These are phyloP conservation scores for Mycosphaerella sp. DNA, from an alignment of 2,329 filamentous ascomycete genomes.

Conservation along the genomic window DNA sequence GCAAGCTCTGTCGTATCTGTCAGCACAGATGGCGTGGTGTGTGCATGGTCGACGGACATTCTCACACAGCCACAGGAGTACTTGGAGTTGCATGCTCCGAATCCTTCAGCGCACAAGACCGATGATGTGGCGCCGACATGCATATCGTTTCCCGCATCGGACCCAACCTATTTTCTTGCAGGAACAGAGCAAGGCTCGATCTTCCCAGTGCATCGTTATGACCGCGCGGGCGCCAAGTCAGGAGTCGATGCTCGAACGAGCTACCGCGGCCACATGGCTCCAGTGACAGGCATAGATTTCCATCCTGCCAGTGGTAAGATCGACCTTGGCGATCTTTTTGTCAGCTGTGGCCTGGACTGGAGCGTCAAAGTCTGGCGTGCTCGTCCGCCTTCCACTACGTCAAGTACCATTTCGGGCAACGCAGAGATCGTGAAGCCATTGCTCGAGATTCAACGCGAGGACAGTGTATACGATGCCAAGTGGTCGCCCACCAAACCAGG, in stretches of 20 bases:
- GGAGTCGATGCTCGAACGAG: constrained; percentile 84
- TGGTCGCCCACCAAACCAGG: constrained; percentile 95
- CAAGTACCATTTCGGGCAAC: constrained; percentile 44
- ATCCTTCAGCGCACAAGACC: constrained; percentile 62
- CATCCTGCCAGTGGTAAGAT: constrained; percentile 88
- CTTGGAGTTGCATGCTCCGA: constrained; percentile 79
- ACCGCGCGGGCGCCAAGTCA: constrained; percentile 93
- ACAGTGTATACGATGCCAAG: constrained; percentile 90
- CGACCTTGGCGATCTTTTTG: constrained; percentile 86
- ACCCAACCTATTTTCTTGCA: constrained; percentile 95
- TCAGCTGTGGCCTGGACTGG: constrained; percentile 93
- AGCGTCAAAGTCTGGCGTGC: constrained; percentile 96
- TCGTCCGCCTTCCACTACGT: constrained; percentile 67
- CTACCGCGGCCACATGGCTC: constrained; percentile 85
- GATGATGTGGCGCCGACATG: constrained; percentile 94
- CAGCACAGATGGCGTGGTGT: constrained; percentile 93
- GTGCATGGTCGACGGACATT: constrained; percentile 97
- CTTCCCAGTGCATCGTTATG: constrained; percentile 93
- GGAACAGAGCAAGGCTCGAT: constrained; percentile 96
- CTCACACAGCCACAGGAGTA: constrained; percentile 94
- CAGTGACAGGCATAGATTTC: constrained; percentile 94
- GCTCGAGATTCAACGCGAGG: constrained; percentile 86
- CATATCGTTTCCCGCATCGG: constrained; percentile 88
- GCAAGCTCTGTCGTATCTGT: constrained; percentile 98
- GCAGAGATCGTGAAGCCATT: constrained; percentile 51